These are phyloP conservation scores for Lanzia echinophila DNA, from an alignment of 2,329 filamentous ascomycete species.

Conservation along the genomic window DNA sequence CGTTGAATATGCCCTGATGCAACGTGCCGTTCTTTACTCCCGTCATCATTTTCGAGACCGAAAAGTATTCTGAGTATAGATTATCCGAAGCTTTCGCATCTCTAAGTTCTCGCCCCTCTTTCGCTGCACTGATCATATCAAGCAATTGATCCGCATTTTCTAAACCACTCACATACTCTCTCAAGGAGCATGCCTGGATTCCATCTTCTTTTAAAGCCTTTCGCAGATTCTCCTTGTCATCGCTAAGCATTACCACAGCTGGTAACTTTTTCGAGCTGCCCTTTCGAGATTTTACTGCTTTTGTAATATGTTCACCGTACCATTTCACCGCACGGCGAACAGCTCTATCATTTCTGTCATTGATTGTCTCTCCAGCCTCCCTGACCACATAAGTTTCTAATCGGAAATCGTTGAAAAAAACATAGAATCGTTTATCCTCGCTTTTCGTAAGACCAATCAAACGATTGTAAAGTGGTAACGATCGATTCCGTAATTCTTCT, in stretches of 20 bases:
- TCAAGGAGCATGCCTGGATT: conserved; percentile 60
- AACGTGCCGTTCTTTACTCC: conserved; percentile 81
- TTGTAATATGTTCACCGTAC: conserved; percentile 77
- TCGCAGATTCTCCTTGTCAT: conserved; percentile 79
- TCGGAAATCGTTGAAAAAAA: conserved; percentile 98
- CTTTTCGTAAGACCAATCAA: conserved; percentile 86
- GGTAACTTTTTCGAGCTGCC: conserved; percentile 53
- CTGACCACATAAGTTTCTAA: conserved; percentile 81
- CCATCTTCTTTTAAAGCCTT: conserved; percentile 75
- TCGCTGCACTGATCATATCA: conserved; percentile 84
- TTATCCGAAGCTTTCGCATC: conserved; percentile 59
- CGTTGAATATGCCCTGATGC: conserved; percentile 92
- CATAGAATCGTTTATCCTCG: conserved; percentile 94
- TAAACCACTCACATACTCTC: conserved; percentile 75
- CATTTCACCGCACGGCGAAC: conserved; percentile 80
- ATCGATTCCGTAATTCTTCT: conserved; percentile 91
- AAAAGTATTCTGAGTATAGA: conserved; percentile 83
- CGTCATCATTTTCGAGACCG: conserved; percentile 88
- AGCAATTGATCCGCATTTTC: conserved; percentile 79
- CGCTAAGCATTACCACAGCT: conserved; percentile 84
- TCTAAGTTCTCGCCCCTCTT: conserved; percentile 58
- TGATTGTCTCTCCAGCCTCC: conserved; percentile 75
- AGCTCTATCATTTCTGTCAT: conserved; percentile 92
- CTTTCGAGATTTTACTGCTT: conserved; percentile 49
- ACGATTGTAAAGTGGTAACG: conserved; percentile 89